These are phyloP conservation scores for Lodderomyces pseudojiufengensis DNA, from an alignment of 1,139 yeast genomes.

Conservation along the genomic window DNA sequence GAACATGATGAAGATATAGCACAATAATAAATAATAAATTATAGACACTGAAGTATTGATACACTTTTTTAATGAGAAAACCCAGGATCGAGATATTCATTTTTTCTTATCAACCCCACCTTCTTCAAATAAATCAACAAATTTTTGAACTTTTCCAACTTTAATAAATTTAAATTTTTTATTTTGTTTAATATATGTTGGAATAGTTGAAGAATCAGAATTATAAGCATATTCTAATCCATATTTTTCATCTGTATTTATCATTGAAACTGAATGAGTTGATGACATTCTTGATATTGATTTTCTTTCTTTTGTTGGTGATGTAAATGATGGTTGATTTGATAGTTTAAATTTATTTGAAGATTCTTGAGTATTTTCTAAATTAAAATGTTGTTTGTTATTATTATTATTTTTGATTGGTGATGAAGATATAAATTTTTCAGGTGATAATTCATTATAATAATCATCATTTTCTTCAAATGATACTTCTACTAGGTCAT, in stretches of 20 bases:
- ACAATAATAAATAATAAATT: conserved; percentile 3
- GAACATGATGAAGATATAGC: conserved; percentile 13
- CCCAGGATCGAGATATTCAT: too few relatives aligned
- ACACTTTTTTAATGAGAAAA: too few relatives aligned
- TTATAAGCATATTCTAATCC: conserved; percentile 34
- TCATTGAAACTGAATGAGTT: conserved; percentile 20
- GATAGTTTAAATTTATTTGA: conserved; percentile 5
- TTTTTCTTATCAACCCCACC: too few relatives aligned
- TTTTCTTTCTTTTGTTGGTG: conserved; percentile 15
- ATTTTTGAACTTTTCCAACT: conserved; percentile 48
- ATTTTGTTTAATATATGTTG: conserved; percentile 40
- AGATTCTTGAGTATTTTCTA: conserved; percentile 10
- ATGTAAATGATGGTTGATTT: conserved; percentile 13
- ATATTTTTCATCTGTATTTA: conserved; percentile 19
- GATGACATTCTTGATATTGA: conserved; percentile 19
- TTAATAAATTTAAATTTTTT: conserved; percentile 46
- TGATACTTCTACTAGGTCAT: conserved; percentile 10
- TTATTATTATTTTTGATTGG: too few relatives aligned
- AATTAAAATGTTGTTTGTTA: not conserved
- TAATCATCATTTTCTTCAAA: conserved; percentile 8
- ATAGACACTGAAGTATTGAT: too few relatives aligned
- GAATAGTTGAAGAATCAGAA: conserved; percentile 29
- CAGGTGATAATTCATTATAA: conserved; percentile 6
- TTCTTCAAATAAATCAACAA: conserved; percentile 45
- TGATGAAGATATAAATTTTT: conserved; percentile 3